These are phyloP conservation scores for Sambucus nigra DNA, from an alignment of 129 eudicot species.

Conservation along the genomic window DNA sequence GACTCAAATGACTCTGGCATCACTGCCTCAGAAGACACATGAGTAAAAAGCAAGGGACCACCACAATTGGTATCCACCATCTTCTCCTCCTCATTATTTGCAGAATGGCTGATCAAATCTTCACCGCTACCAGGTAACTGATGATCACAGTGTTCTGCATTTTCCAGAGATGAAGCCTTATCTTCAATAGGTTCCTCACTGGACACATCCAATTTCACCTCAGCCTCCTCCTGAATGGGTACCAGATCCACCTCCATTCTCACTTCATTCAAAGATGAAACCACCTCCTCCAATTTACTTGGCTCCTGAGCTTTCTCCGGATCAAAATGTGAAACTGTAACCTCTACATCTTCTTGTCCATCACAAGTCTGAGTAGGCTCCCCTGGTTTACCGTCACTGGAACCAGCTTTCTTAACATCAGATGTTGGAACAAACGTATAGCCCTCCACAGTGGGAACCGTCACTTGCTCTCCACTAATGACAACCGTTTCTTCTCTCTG, in stretches of 20 bases:
- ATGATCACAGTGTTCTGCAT: too few relatives aligned
- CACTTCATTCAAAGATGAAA: constrained; percentile 1
- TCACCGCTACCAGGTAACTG: constrained; percentile 15
- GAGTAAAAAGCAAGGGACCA: constrained; percentile 34
- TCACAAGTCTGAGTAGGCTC: constrained; percentile 6
- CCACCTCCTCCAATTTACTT: constrained; percentile 5
- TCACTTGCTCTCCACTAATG: constrained; percentile 11
- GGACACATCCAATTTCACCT: background rate
- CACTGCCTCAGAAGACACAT: constrained; percentile 45
- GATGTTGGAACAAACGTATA: background rate
- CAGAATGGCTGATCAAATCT: constrained; percentile 6
- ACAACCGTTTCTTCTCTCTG: constrained; percentile 31
- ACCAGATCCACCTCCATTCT: constrained; percentile 26
- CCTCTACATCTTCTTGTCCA: constrained; percentile 17
- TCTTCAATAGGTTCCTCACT: too few relatives aligned
- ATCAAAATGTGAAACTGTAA: constrained; percentile 10
- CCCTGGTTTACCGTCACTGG: constrained; percentile 17
- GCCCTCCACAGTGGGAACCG: constrained; percentile 5
- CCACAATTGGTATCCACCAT: constrained; percentile 33
- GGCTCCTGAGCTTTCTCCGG: constrained; percentile 13
- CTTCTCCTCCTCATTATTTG: constrained; percentile 21
- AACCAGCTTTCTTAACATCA: constrained; percentile 16
- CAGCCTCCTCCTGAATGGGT: constrained; percentile 22
- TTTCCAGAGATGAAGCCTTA: constrained; percentile 13
- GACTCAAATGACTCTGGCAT: constrained; percentile 59